phyloP scores from a whole-genome alignment of 2,329 filamentous ascomycete species.

The Fusarium mexicanum region DNA sequence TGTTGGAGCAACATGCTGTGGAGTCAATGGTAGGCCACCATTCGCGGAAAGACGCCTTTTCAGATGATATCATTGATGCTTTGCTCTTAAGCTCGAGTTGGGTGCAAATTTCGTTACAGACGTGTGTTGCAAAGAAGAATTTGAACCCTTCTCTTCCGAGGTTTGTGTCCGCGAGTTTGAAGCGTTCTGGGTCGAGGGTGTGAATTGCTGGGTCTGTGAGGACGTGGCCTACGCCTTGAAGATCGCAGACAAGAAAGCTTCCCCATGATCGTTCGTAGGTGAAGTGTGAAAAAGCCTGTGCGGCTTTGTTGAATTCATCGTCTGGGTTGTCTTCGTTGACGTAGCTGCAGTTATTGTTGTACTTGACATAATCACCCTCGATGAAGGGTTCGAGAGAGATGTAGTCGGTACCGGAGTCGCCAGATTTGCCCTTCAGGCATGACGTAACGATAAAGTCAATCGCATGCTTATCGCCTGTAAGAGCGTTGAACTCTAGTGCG shows the following conservation, averaged over 20 bases:
- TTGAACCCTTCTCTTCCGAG: constrained; percentile 49
- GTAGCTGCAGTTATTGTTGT: constrained; percentile 49
- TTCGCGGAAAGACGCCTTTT: constrained; percentile 43
- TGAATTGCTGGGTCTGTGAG: constrained; percentile 53
- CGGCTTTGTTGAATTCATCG: constrained; percentile 42
- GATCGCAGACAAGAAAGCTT: constrained; percentile 48
- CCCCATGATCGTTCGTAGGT: constrained; percentile 53
- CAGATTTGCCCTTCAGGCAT: constrained; percentile 40
- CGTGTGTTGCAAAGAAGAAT: constrained; percentile 50
- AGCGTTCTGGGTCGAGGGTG: constrained; percentile 46
- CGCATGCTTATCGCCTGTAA: constrained; percentile 37
- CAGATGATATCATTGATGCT: constrained; percentile 28
- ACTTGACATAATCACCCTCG: constrained; percentile 50
- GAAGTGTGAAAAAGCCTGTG: constrained; percentile 55
- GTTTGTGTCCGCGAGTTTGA: constrained; percentile 48
- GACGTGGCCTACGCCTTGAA: constrained; percentile 50
- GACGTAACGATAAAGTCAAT: constrained; percentile 48
- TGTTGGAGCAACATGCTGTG: constrained; percentile 52
- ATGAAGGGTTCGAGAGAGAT: constrained; percentile 51
- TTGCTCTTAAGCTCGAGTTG: constrained; percentile 45
- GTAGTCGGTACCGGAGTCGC: constrained; percentile 10
- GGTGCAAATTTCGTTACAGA: constrained; percentile 48
- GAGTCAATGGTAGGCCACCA: constrained; percentile 45
- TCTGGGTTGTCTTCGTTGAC: constrained; percentile 42
- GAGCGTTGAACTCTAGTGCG: constrained; percentile 52